Base-by-base conservation (phyloP, 306 rosid species). In the Corylus avellana region DNA sequence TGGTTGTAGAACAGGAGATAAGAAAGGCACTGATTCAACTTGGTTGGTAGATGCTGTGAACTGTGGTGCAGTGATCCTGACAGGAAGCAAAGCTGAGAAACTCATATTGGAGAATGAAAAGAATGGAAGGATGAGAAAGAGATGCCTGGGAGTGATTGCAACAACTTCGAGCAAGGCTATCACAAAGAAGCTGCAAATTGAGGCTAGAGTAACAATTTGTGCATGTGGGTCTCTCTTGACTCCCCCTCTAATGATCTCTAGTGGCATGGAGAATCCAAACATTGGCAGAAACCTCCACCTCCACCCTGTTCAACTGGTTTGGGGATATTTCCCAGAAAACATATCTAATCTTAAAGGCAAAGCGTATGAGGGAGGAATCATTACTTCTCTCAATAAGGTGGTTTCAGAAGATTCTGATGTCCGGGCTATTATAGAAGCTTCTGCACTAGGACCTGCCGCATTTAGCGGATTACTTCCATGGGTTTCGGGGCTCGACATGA, bases 281-380 rank as follows among this genome's bases (percentile, higher is more conserved):
- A 91, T 93, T 20, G 98, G 98, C 71, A 90, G 13, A 49, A 90
- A 93, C 81, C 97, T 93, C 66, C 98, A 90, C 81, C 93, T 93
- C 32, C 98, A 93, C 76, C 98, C 98, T 3, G 89, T 84, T 75
- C 87, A 71, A 72, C 49, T 91, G 58, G 85, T 85, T 22, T 91
- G 98, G 98, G 98, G 98, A 12, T 86, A 93, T 85, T 87, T 93
- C 69, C 98, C 98, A 0, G 93, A 93, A 73, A 73, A 79, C 27
- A 61, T 12, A 71, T 84, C 86, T 17, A 58, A 87, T 67, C 82
- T 93, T 0, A 79, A 74, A 17, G 97, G 98, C 53, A 90, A 55
- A 53, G 70, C 18, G 63, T 82, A 85, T 1, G 95, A 91, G 75
- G 98, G 98, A 49, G 98, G 98, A 75, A 90, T 93, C 89, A 89